Evolutionary conservation across 148 eudicot species (phyloP).

Genomic region (Rhododendron ovatum): DNA sequence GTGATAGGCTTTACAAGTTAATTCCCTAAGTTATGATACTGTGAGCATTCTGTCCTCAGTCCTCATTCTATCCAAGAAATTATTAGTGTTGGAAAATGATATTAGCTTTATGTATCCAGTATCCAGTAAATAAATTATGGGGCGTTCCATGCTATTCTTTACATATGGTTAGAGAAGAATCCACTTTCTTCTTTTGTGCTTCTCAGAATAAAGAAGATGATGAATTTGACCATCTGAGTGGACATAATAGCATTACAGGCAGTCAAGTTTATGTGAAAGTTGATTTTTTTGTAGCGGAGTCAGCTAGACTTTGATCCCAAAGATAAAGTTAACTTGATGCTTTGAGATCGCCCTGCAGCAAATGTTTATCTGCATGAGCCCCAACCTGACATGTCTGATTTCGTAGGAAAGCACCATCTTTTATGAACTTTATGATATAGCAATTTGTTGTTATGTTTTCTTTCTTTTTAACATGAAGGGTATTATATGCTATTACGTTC

Average conservation of each 20-base stretch:
- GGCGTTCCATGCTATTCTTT: neutral
- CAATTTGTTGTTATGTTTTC: neutral
- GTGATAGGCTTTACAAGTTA: neutral
- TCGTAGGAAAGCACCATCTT: neutral
- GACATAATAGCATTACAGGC: neutral
- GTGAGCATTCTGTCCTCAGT: neutral
- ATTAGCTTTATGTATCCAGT: neutral
- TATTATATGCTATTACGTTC: neutral
- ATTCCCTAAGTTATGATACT: neutral
- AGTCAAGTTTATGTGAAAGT: neutral
- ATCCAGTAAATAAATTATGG: neutral
- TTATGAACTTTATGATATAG: neutral
- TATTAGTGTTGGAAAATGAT: neutral
- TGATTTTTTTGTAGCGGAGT: neutral
- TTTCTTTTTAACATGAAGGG: neutral
- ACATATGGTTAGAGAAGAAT: neutral
- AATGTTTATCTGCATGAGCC: neutral
- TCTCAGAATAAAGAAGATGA: neutral
- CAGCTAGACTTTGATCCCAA: neutral
- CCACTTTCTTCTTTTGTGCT: neutral
- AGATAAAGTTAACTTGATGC: neutral
- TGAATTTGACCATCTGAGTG: neutral
- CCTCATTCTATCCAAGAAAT: neutral
- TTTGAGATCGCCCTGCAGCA: neutral
- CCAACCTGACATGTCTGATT: neutral